Base-by-base conservation (phyloP, 2,329 filamentous ascomycete species). In the Chaetoscypha palmicola region DNA sequence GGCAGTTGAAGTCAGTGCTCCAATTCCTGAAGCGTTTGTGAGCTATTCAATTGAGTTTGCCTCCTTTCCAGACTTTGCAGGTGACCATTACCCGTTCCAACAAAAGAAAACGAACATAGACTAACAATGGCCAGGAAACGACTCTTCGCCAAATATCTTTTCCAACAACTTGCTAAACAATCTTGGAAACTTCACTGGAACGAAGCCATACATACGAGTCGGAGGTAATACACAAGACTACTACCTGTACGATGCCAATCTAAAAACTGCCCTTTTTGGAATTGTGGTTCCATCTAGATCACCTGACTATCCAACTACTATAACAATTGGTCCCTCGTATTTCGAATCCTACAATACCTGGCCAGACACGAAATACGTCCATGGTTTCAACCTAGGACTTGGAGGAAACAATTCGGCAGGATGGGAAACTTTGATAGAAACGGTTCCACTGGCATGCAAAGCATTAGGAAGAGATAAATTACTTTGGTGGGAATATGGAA, bases 181-280 rank as follows among this genome's bases (percentile, higher is more conserved):
- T 45, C 54, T 83, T 16, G 72, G 66, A 1, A 58, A 67, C n/a
- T 55, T 79, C 3, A 67, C 66, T 11, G 77, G 77, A 7, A 68
- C 66, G 5, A 79, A 77, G 49, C 79, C 79, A 2, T 69, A 76
- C 52, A 73, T 83, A 43, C 68, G 79, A 12, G 76, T 83, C 1
- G 78, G 79, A 3, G 79, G 79, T n/a, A 83, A 81, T 54, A 81
- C 79, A 0, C 79, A 83, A 61, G 78, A 83, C 62, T 79, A 74
- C 50, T 76, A 76, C 4, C 65, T 82, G 28, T 82, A 77, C 60
- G 70, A 81, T 50, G 62, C 68, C 1, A 69, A 68, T 3, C 69
- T 79, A 4, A 58, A 66, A 1, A 63, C 65, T 5, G 73, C 72
- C 4, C 64, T 73, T 8, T 68, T 77, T 38, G 77, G 77, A 22